Evolutionary conservation across 495 filamentous ascomycete species (phyloP).

Genomic region (Hyaloscypha bicolor): DNA sequence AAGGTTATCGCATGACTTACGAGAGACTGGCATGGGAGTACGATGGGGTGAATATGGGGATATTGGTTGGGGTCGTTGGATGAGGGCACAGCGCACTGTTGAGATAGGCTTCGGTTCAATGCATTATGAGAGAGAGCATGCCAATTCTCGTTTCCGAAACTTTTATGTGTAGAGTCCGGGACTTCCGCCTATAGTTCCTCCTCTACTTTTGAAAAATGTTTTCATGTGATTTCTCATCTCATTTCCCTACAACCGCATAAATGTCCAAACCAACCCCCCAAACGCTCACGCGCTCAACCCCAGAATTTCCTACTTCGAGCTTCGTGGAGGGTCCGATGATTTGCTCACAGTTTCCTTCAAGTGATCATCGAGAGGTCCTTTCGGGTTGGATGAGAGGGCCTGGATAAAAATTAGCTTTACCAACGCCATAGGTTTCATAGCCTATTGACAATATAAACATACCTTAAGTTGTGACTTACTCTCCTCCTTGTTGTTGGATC

Average conservation of each 20-base stretch:
- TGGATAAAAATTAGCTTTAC: slow-evolving; percentile 23
- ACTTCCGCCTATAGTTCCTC: neutral
- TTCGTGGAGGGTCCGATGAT: slow-evolving; percentile 10
- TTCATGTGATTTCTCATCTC: too few relatives aligned
- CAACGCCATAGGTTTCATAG: neutral
- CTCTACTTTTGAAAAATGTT: too few relatives aligned
- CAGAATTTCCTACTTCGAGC: neutral
- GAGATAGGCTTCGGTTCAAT: neutral
- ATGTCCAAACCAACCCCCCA: neutral
- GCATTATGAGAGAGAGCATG: neutral
- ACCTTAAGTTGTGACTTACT: slow-evolving; percentile 52
- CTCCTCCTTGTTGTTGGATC: slow-evolving; percentile 49
- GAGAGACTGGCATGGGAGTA: neutral
- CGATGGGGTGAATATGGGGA: neutral
- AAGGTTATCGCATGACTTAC: neutral
- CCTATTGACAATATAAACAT: neutral
- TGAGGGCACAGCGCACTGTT: neutral
- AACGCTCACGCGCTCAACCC: neutral
- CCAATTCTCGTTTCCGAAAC: neutral
- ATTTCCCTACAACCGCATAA: neutral
- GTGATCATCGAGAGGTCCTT: slow-evolving; percentile 66
- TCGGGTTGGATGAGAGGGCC: slow-evolving; percentile 68
- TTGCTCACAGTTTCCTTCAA: slow-evolving; percentile 52
- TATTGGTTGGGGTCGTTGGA: neutral
- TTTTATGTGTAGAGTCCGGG: neutral